A percentile compares a stretch with the other conserved stretches of the same genome.
Conservation (phyloP, 257 asterid genomes). For the Nicotiana otophora region DNA sequence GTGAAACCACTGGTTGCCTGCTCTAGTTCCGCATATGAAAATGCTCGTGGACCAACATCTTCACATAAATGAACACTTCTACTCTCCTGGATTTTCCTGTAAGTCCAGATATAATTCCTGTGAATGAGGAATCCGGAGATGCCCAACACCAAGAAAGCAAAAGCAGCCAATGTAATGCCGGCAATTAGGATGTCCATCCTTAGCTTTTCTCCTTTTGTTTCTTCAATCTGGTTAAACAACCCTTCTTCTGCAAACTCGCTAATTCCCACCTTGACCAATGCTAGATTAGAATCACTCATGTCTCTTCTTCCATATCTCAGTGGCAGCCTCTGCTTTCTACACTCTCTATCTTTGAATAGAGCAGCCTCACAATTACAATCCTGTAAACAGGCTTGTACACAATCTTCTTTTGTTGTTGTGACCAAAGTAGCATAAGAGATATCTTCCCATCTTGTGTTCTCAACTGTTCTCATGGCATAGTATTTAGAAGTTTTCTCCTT, state of each 20-base stretch:
- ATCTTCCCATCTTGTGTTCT: constrained; percentile 27
- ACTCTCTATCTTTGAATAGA: constrained; percentile 8
- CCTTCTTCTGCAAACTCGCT: neutral
- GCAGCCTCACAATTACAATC: constrained; percentile 59
- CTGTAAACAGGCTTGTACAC: constrained; percentile 32
- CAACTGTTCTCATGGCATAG: constrained; percentile 12
- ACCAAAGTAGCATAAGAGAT: constrained; percentile 2
- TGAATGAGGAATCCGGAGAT: constrained; percentile 16
- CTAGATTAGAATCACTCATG: constrained; percentile 2
- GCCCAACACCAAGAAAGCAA: constrained; percentile 21
- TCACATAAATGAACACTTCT: constrained; percentile 14
- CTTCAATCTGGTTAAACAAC: neutral
- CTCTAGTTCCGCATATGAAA: constrained; percentile 25
- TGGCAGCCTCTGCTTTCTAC: constrained; percentile 50
- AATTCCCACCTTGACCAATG: constrained; percentile 25
- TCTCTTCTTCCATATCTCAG: constrained; percentile 35
- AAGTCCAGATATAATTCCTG: constrained; percentile 1
- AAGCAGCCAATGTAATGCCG: constrained; percentile 14
- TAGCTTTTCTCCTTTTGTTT: constrained; percentile 10
- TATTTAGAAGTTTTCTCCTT: neutral
- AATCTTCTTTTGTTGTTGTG: constrained; percentile 15
- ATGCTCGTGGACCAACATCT: constrained; percentile 26
- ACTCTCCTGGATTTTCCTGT: constrained; percentile 7
- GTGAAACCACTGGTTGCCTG: constrained; percentile 35
- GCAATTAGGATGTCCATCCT: constrained; percentile 16